A percentile compares a stretch with the other conserved stretches of the same genome.
These are phyloP conservation scores for Clonostachys rosea DNA, from an alignment of 2,329 filamentous ascomycete genomes.

Conservation along the genomic window DNA sequence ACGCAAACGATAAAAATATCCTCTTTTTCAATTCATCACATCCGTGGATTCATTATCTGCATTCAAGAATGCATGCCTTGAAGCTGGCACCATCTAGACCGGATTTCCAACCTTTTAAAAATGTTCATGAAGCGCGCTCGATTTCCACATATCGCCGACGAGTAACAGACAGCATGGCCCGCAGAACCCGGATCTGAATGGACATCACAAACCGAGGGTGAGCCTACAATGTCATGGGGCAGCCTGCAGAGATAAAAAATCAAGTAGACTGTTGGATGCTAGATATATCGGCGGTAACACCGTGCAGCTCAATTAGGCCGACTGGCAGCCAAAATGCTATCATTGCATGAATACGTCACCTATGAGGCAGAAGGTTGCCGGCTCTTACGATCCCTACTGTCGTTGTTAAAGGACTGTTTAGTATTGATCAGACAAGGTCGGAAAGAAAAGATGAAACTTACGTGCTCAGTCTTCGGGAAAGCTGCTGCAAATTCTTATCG, in stretches of 20 bases:
- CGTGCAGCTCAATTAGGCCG: not conserved
- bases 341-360: too few relatives aligned
- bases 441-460: slow-evolving; percentile 30
- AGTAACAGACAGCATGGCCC: not conserved
- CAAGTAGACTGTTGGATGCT: slow-evolving; percentile 8
- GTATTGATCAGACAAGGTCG: too few relatives aligned
- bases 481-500: slow-evolving; percentile 78
- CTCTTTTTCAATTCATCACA: slow-evolving; percentile 2
- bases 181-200: not conserved
- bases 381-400: slow-evolving; percentile 2
- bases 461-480: slow-evolving; percentile 94
- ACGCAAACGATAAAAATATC: not conserved
- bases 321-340: too few relatives aligned
- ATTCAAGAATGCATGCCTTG: not conserved
- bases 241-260: not conserved
- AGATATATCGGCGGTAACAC: slow-evolving; percentile 20
- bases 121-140: too few relatives aligned
- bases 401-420: not conserved
- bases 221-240: not conserved
- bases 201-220: not conserved
- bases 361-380: not conserved
- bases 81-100: slow-evolving; percentile 1
- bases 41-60: too few relatives aligned
- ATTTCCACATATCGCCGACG: too few relatives aligned
- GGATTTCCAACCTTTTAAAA: too few relatives aligned